Conservation (phyloP, 768 basidiomycete species). For the Leucocoprinus birnbaumii region DNA sequence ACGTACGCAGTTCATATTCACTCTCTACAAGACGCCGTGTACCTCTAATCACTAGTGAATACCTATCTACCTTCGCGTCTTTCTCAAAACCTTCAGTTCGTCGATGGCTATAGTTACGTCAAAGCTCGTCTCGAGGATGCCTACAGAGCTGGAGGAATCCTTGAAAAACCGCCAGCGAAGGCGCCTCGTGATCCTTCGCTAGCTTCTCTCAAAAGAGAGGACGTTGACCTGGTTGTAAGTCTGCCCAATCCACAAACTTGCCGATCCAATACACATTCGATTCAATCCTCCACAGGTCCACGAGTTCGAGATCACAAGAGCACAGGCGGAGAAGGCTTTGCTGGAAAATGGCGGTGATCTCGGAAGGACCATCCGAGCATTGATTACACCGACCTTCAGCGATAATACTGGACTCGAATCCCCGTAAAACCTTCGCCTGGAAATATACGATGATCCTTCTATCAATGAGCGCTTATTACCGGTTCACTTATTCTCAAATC, state of each 20-base stretch:
- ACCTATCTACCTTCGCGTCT: background rate
- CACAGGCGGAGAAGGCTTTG: slow-evolving; percentile 58
- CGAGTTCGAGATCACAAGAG: slow-evolving; percentile 61
- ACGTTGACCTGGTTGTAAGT: slow-evolving; percentile 63
- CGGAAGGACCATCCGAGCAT: slow-evolving; percentile 42
- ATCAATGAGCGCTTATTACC: no score
- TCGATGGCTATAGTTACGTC: slow-evolving; percentile 64
- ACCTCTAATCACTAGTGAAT: background rate
- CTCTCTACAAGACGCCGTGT: background rate
- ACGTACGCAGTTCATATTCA: slow-evolving; percentile 36
- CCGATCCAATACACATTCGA: background rate
- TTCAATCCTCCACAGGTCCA: slow-evolving; percentile 37
- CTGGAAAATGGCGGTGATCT: slow-evolving; percentile 52
- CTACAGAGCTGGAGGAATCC: slow-evolving; percentile 49
- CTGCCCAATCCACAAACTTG: background rate
- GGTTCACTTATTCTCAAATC: no score
- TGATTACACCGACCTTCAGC: slow-evolving; percentile 24
- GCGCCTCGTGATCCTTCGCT: slow-evolving; percentile 36
- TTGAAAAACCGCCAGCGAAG: slow-evolving; percentile 56
- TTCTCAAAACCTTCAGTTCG: slow-evolving; percentile 39
- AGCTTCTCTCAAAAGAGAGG: slow-evolving; percentile 49
- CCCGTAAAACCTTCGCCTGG: no score
- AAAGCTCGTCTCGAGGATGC: slow-evolving; percentile 68
- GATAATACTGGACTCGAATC: background rate
- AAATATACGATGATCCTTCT: no score